Conservation (phyloP, 2,329 filamentous ascomycete genomes). For the Pyrenophora tritici-repentis region DNA sequence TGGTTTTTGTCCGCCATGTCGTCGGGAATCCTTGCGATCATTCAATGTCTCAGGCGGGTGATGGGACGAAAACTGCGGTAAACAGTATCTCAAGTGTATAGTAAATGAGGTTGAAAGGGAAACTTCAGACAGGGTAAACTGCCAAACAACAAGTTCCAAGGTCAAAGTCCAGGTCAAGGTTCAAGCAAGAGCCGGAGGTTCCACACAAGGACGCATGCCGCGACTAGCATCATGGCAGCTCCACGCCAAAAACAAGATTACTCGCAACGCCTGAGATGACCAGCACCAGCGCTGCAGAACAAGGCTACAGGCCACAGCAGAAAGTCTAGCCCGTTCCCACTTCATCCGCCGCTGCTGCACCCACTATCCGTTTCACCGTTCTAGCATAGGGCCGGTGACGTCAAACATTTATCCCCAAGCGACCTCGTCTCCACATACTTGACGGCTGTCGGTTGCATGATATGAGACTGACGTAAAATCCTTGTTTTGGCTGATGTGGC, state of each 20-base stretch:
- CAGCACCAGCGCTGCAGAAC: constrained; percentile 2
- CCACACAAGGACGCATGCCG: constrained; percentile 5
- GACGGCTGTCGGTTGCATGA: constrained; percentile 4
- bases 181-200: constrained; percentile 12
- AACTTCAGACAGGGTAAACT: constrained; percentile 5
- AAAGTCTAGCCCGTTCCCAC: constrained; percentile 11
- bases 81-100: constrained; percentile 2
- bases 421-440: background rate
- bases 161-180: constrained; percentile 13
- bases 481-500: background rate
- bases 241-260: constrained; percentile 46
- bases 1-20: constrained; percentile 40
- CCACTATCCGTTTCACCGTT: background rate
- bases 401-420: constrained; percentile 16
- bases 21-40: constrained; percentile 23
- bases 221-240: constrained; percentile 17
- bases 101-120: background rate
- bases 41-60: constrained; percentile 13
- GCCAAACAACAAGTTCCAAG: constrained; percentile 3
- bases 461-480: constrained; percentile 4
- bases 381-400: constrained; percentile 21
- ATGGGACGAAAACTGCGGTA: background rate
- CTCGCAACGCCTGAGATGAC: constrained; percentile 17
- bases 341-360: background rate
- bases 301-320: constrained; percentile 14